phyloP scores from a whole-genome alignment of 106 monocot genomes.

The Dendrobium officinale region DNA sequence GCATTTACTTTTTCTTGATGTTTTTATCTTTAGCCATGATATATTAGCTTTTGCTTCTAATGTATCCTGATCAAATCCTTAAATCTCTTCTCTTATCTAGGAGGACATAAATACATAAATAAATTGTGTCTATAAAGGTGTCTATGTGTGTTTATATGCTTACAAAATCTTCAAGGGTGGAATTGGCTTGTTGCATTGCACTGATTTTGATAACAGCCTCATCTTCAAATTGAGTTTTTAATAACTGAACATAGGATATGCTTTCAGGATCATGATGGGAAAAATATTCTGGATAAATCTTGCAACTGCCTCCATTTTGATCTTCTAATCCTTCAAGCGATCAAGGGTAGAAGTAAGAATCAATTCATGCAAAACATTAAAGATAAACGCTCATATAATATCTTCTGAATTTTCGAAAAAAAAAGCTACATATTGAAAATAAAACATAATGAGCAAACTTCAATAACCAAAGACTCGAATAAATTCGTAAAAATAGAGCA shows the following conservation, averaged over 20 bases:
- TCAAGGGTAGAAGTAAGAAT: neutral
- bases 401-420: neutral
- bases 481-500: neutral
- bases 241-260: neutral
- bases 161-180: conserved; percentile 92
- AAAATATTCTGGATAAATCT: conserved; percentile 12
- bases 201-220: conserved; percentile 37
- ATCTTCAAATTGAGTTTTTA: conserved; percentile 5
- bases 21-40: too few species aligned
- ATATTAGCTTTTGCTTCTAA: too few species aligned
- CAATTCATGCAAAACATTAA: neutral
- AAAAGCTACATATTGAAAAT: neutral
- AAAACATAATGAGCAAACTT: neutral
- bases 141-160: conserved; percentile 7
- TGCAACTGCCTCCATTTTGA: conserved; percentile 26
- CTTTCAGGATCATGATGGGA: conserved; percentile 10
- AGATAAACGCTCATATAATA: neutral
- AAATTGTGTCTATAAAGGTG: too few species aligned
- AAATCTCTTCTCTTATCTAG: too few species aligned
- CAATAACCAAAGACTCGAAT: neutral
- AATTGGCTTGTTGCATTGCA: conserved; percentile 74
- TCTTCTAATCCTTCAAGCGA: neutral
- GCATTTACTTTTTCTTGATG: too few species aligned
- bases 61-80: too few species aligned
- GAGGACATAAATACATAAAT: too few species aligned